Evolutionary conservation across 2,329 filamentous ascomycete genomes (phyloP).

Genomic region (Sphaceloma murrayae): DNA sequence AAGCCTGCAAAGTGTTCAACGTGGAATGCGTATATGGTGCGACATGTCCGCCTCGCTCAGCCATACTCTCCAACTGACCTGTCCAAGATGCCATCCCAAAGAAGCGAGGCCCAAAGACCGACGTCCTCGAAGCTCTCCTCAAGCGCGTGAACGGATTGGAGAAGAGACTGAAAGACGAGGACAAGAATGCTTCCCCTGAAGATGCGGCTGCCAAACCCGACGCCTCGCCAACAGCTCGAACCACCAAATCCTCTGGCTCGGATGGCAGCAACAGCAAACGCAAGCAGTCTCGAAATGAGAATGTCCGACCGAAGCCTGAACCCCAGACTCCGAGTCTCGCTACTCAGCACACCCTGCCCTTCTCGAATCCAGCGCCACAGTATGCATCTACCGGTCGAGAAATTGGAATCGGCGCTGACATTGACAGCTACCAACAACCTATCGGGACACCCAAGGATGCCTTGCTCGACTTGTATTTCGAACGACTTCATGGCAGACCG

Average conservation of each 20-base stretch:
- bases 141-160: constrained; percentile 81
- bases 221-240: constrained; percentile 15
- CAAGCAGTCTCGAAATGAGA: constrained; percentile 12
- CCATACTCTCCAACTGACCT: neutral
- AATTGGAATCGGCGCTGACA: neutral
- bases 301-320: constrained; percentile 14
- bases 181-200: constrained; percentile 35
- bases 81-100: constrained; percentile 71
- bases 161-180: constrained; percentile 57
- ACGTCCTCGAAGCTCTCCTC: constrained; percentile 72
- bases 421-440: constrained; percentile 4
- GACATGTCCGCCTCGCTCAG: constrained; percentile 23
- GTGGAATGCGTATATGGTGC: constrained; percentile 81
- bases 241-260: constrained; percentile 7
- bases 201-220: constrained; percentile 6
- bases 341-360: constrained; percentile 1
- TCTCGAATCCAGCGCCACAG: constrained; percentile 8
- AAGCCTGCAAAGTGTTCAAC: constrained; percentile 82
- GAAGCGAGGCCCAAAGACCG: constrained; percentile 82
- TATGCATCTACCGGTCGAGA: constrained; percentile 1
- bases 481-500: constrained; percentile 68
- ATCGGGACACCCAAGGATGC: constrained; percentile 19
- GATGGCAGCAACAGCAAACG: constrained; percentile 11
- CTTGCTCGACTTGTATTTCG: constrained; percentile 65
- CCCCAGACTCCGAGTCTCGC: constrained; percentile 12